Conservation (phyloP, 208 protist species). For the Leptomonas seymouri region DNA sequence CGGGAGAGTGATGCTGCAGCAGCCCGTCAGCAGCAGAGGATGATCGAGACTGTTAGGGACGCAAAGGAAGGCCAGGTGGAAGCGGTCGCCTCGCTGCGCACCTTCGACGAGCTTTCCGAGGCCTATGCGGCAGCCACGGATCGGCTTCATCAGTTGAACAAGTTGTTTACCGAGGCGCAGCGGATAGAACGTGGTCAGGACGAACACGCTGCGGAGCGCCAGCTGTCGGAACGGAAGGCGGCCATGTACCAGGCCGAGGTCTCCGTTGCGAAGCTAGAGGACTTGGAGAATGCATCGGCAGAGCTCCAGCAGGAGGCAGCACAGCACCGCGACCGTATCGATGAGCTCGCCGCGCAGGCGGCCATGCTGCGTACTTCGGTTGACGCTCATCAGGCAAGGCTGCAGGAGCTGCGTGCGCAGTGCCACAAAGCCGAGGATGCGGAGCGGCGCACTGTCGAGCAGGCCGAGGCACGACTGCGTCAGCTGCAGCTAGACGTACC, state of each 20-base stretch:
- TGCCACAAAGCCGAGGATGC: slow-evolving; percentile 11
- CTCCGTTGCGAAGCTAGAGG: slow-evolving; percentile 40
- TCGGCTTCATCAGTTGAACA: slow-evolving; percentile 57
- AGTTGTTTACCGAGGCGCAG: slow-evolving; percentile 59
- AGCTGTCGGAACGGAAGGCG: slow-evolving; percentile 42
- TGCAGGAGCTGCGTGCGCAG: slow-evolving; percentile 18
- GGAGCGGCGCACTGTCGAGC: slow-evolving; percentile 7
- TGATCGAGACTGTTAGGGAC: background rate
- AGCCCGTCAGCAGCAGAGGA: background rate
- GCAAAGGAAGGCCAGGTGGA: background rate
- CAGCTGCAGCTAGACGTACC: slow-evolving; percentile 34
- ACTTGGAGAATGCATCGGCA: slow-evolving; percentile 36
- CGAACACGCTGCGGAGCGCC: slow-evolving; percentile 26
- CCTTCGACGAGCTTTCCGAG: slow-evolving; percentile 59
- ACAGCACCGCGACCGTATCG: slow-evolving; percentile 36
- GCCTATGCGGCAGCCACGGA: slow-evolving; percentile 52
- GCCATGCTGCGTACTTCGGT: slow-evolving; percentile 11
- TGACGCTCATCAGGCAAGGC: slow-evolving; percentile 17
- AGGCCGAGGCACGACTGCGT: slow-evolving; percentile 24
- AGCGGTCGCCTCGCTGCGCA: slow-evolving; percentile 2
- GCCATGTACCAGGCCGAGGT: slow-evolving; percentile 47
- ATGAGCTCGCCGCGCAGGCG: slow-evolving; percentile 35
- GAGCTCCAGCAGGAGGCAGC: slow-evolving; percentile 33
- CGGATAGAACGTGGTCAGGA: slow-evolving; percentile 51
- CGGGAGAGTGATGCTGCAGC: slow-evolving; percentile 22